Percentiles rank a stretch among this genome's conserved stretches.
Evolutionary conservation across 2,329 filamentous ascomycete genomes (phyloP).

Genomic region (Fusarium oligoseptatum): DNA sequence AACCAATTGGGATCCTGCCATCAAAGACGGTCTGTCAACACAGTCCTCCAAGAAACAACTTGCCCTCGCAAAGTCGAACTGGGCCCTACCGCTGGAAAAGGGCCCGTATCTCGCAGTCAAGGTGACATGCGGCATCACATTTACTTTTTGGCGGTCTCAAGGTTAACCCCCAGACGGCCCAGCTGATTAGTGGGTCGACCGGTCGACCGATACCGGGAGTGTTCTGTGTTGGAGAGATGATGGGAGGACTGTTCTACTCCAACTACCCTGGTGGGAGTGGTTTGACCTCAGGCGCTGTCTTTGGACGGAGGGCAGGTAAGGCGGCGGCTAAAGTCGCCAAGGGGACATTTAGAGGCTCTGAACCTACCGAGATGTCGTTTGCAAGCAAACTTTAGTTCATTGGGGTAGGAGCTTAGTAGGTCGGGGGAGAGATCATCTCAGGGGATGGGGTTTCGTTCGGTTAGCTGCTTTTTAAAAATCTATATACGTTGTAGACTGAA

Average conservation of each 20-base stretch:
- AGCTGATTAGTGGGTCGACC: conserved; percentile 60
- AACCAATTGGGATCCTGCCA: conserved; percentile 68
- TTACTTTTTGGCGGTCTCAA: conserved; percentile 77
- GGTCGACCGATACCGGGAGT: conserved; percentile 65
- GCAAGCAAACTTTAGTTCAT: neutral
- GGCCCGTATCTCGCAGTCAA: conserved; percentile 73
- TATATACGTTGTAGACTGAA: neutral
- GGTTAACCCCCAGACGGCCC: conserved; percentile 66
- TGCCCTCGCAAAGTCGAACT: conserved; percentile 72
- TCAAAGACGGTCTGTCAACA: conserved; percentile 73
- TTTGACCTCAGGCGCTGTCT: conserved; percentile 70
- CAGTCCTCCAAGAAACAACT: conserved; percentile 62
- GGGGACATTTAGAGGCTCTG: too few species aligned
- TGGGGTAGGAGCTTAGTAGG: neutral
- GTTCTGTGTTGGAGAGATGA: conserved; percentile 74
- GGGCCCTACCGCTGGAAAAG: conserved; percentile 70
- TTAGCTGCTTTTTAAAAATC: neutral
- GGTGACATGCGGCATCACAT: conserved; percentile 75
- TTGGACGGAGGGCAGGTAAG: conserved; percentile 58
- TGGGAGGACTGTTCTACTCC: conserved; percentile 73
- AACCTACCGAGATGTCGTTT: too few species aligned
- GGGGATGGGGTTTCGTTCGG: neutral
- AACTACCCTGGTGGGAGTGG: conserved; percentile 76
- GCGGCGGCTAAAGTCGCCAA: conserved; percentile 39
- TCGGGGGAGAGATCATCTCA: neutral